Base-by-base conservation (phyloP, 768 basidiomycete genomes). In the Macrolepiota albuminosa region DNA sequence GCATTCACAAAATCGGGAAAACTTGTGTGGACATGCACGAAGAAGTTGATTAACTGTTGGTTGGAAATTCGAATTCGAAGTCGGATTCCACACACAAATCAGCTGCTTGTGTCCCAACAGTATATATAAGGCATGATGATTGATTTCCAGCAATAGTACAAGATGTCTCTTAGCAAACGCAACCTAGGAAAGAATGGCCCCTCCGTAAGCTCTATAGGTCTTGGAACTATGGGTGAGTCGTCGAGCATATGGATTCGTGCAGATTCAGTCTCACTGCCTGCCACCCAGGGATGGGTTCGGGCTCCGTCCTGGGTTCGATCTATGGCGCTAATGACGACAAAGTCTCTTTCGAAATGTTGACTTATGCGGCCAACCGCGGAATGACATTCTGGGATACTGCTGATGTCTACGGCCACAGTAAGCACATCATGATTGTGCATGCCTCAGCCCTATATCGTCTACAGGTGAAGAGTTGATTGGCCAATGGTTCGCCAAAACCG, bases 371-470 rank as follows among this genome's bases (percentile, higher is more conserved):
- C 13, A 62, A 70, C 46, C 58, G 61, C 26, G 69, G 69, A 4
- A 42, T 67, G 26, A 78, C 74, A 2, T 73, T 74, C 67, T 82
- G 81, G 81, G 83, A 84, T 61, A 75, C 78, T 9, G 74, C 81
- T 3, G 72, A 81, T 62, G 61, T 79, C 0, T 84, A 83, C 61
- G 74, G 72, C 6, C 43, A 80, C 53, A 76, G 72, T 31, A 78
- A 21, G 26, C 29, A 29, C 37, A 26, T n/a, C 7, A 54, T 40
- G 24, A 6, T 33, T 10, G 21, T 6, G 2, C 29, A 45, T 26
- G 21, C 14, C 9, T 11, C 5, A 43, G 14, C 24, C 34, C 1
- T 36, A 24, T 18, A 47, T 56, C 16, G 2, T 50, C 5, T 21
- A n/a, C 42, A 66, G 64, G 60, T 10, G 63, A 63, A 55, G 50